Conservation (phyloP, 345 rosid species). For the Balakata baccata region DNA sequence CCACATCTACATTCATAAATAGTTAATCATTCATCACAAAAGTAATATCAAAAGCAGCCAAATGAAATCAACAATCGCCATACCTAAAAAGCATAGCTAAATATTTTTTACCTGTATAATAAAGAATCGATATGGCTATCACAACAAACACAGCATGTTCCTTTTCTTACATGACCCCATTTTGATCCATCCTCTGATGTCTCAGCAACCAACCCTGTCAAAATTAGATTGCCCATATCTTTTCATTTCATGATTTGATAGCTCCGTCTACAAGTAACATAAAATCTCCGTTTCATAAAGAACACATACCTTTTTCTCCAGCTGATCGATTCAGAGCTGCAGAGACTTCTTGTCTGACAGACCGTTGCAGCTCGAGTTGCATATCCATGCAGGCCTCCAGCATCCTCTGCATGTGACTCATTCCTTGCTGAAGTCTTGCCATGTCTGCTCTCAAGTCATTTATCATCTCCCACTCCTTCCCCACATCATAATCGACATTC, state of each 20-base stretch:
- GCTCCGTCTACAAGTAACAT: background rate
- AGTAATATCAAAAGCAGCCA: too few species aligned
- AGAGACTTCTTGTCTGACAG: constrained; percentile 97
- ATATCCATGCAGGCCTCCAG: constrained; percentile 98
- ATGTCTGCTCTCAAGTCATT: constrained; percentile 91
- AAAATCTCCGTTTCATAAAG: background rate
- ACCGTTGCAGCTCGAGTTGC: constrained; percentile 97
- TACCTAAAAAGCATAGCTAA: too few species aligned
- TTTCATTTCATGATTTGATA: background rate
- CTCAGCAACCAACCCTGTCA: constrained; percentile 59
- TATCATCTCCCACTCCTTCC: constrained; percentile 94
- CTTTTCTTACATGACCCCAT: constrained; percentile 91
- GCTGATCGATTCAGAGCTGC: constrained; percentile 85
- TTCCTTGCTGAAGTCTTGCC: constrained; percentile 92
- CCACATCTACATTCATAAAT: constrained; percentile 63
- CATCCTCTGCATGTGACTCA: constrained; percentile 99
- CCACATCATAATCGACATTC: constrained; percentile 25
- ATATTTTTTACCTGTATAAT: constrained; percentile 78
- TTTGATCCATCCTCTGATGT: constrained; percentile 89
- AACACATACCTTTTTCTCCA: constrained; percentile 62
- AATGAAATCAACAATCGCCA: too few species aligned
- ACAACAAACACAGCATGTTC: constrained; percentile 95
- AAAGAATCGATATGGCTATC: constrained; percentile 93
- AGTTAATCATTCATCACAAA: too few species aligned
- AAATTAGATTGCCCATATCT: background rate